These are phyloP conservation scores for Candida cerambycidarum DNA, from an alignment of 805 yeast genomes.

Conservation along the genomic window DNA sequence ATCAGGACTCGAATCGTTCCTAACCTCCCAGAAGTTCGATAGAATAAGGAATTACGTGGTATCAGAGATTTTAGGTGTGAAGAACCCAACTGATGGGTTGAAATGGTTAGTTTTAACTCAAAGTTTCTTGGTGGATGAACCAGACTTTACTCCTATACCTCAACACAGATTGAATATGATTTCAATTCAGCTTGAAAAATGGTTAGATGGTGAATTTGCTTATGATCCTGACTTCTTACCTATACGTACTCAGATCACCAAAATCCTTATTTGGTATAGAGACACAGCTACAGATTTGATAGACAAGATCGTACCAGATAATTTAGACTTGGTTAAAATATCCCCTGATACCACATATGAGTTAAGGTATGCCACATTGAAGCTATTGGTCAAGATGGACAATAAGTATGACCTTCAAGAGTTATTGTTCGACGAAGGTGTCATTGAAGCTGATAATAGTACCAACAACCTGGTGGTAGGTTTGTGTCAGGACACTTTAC, in stretches of 20 bases:
- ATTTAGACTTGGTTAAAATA: slow-evolving; percentile 41
- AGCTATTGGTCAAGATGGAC: neutral
- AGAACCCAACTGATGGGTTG: slow-evolving; percentile 38
- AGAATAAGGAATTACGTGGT: slow-evolving; percentile 60
- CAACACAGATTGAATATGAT: slow-evolving; percentile 66
- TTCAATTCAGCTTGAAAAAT: slow-evolving; percentile 48
- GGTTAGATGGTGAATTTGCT: slow-evolving; percentile 64
- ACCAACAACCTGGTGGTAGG: slow-evolving; percentile 31
- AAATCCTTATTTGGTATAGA: slow-evolving; percentile 33
- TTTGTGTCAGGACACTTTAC: slow-evolving; percentile 36
- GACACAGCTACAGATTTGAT: slow-evolving; percentile 1
- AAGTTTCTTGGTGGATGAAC: slow-evolving; percentile 34
- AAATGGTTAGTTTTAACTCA: slow-evolving; percentile 48
- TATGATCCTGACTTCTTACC: slow-evolving; percentile 55
- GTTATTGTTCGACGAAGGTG: slow-evolving; percentile 12
- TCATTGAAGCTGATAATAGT: slow-evolving; percentile 31
- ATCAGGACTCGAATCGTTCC: slow-evolving; percentile 33
- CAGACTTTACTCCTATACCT: slow-evolving; percentile 47
- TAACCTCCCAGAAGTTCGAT: slow-evolving; percentile 42
- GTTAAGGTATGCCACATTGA: slow-evolving; percentile 48
- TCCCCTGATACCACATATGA: slow-evolving; percentile 38
- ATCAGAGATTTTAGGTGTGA: slow-evolving; percentile 62
- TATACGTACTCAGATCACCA: slow-evolving; percentile 51
- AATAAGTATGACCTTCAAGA: slow-evolving; percentile 17
- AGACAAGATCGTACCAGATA: slow-evolving; percentile 33